These are phyloP conservation scores for Neurospora cerealis DNA, from an alignment of 495 filamentous ascomycete genomes.

Conservation along the genomic window DNA sequence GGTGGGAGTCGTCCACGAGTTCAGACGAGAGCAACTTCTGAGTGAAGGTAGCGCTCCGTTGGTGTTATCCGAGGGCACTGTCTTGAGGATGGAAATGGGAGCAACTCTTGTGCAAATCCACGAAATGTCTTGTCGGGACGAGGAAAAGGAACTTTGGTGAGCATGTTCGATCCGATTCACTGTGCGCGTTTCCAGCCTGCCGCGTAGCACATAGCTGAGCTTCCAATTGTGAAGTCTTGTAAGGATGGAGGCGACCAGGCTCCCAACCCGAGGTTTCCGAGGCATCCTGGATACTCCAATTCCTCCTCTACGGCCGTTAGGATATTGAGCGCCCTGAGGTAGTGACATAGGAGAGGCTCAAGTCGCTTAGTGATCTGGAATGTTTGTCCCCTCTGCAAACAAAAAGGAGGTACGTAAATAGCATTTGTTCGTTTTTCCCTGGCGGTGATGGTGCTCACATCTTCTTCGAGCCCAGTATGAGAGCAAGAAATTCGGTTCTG, in stretches of 20 bases:
- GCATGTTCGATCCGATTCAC: not conserved
- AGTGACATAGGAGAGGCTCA: not conserved
- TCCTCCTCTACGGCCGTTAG: not conserved
- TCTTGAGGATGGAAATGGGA: not conserved
- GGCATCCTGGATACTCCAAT: not conserved
- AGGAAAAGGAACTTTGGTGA: not conserved
- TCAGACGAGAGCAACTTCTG: not conserved
- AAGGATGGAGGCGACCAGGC: too few species aligned
- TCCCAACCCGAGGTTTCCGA: too few species aligned
- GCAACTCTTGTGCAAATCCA: not conserved
- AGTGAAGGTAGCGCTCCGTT: not conserved
- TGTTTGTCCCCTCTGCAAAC: not conserved
- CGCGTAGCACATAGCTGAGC: not conserved
- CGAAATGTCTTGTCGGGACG: not conserved
- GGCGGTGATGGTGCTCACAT: not conserved
- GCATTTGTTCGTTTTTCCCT: not conserved
- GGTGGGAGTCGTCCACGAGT: not conserved
- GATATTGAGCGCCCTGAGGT: too few species aligned
- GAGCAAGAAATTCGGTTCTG: not conserved
- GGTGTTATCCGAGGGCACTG: not conserved
- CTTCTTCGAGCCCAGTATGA: rapidly evolving
- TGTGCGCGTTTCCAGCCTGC: not conserved
- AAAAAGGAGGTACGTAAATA: not conserved
- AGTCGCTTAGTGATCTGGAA: not conserved
- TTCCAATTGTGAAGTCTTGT: not conserved